Evolutionary conservation across 495 filamentous ascomycete genomes (phyloP), one percentile per base, ranked within the genome.

Genomic region (Aspergillus nidulans): DNA sequence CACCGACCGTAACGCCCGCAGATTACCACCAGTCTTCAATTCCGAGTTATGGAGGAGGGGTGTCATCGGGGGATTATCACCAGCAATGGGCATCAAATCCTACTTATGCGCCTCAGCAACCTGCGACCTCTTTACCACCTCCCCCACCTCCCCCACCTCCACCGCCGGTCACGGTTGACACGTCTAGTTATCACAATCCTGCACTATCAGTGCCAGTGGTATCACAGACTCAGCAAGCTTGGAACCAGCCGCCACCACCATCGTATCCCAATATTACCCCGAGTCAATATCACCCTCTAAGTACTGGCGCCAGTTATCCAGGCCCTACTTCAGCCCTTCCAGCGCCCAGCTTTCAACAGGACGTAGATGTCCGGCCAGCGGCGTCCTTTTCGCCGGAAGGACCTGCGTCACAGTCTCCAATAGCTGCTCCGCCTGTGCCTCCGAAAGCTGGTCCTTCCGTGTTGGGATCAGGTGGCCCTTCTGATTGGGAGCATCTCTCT

Each of bases 401-500:
- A 10, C 41, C 39, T 25, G 25, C 48, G 20, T 47, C 52, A 9
- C 64, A 61, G 21, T 52, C 64, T 12, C 58, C 61, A 15, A 24
- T 45, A 16, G 16, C 58, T 56, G 39, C 59, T 0, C 60, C 66
- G 21, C 61, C 60, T 21, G 49, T 65, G 7, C 66, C 66, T 10
- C 58, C 61, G 24, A 64, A 66, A 52, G 47, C 56, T 16, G 58
- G 57, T 32, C 49, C 59, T 6, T 81, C 80, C 49, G 77, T 77
- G 13, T 57, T 85, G 30, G 81, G 81, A 0, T 62, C 68, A 49
- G 79, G 79, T 6, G 73, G 75, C 1, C 81, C 81, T 1, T 83
- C 81, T n/a, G 82, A 82, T 53, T 84, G 81, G 82, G 81, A 84
- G 50, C 76, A 81, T 59, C 73, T 84, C 55, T 67, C 67, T 10